A percentile compares a stretch with the other conserved stretches of the same genome.
phyloP scores from a whole-genome alignment of 768 basidiomycete genomes.

The Zangia roseola region DNA sequence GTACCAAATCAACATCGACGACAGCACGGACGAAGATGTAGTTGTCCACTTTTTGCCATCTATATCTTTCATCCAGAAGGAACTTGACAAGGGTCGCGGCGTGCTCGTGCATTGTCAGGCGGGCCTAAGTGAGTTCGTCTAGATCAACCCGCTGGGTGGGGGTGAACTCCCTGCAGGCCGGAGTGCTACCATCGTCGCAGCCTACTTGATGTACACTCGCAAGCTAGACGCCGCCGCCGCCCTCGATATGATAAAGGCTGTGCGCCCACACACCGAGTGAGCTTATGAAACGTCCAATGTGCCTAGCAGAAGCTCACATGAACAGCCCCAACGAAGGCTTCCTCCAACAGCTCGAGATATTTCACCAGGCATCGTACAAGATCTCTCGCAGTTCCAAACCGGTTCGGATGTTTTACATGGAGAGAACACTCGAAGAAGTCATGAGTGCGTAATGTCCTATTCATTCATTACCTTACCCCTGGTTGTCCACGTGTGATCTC shows the following conservation, averaged over 20 bases:
- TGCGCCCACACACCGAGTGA: constrained; percentile 71
- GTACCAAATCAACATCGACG: constrained; percentile 77
- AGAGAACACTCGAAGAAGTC: constrained; percentile 68
- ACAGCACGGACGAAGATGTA: constrained; percentile 73
- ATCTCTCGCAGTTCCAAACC: constrained; percentile 66
- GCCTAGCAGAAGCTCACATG: background rate
- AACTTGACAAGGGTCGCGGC: constrained; percentile 70
- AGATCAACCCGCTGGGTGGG: background rate
- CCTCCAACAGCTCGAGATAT: constrained; percentile 75
- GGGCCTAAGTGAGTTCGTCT: constrained; percentile 70
- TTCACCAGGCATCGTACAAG: constrained; percentile 67
- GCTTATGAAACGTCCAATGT: constrained; percentile 26
- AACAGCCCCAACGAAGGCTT: constrained; percentile 86
- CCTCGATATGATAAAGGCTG: constrained; percentile 62
- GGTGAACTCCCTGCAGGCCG: constrained; percentile 50
- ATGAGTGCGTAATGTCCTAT: constrained; percentile 57
- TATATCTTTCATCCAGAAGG: constrained; percentile 80
- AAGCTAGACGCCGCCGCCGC: constrained; percentile 59
- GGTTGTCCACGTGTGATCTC: background rate
- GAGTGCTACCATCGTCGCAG: constrained; percentile 82
- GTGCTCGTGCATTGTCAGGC: constrained; percentile 91
- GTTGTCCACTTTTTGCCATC: constrained; percentile 75
- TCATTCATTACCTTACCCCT: background rate
- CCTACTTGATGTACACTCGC: constrained; percentile 81
- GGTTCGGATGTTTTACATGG: constrained; percentile 82